Evolutionary conservation across 2,329 filamentous ascomycete species (phyloP), one percentile per base, ranked within the genome.

Genomic region (Alternaria incomplexa): DNA sequence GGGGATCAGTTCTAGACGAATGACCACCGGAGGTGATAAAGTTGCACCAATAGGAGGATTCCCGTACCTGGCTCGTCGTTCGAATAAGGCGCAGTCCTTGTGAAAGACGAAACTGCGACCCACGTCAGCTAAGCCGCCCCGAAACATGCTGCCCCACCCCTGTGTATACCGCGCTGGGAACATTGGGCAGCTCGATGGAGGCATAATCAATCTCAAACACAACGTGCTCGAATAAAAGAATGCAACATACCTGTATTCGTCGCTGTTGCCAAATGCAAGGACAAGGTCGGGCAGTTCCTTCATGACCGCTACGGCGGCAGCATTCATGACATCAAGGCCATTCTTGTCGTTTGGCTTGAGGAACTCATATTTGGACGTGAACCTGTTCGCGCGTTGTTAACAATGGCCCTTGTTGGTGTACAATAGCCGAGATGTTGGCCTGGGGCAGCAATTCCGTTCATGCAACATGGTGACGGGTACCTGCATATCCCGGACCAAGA

Each of bases 251-350:
- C 89, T 96, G 79, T 91, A 98, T 79, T 99, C 96, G 76, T 99
- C 96, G 79, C 93, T 97, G 69, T 97, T 89, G 1, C 96, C 96
- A 73, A 98, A 99, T 0, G 91, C 94, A 65, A 98, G 87, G 7
- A 90, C 89, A 67, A 97, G 89, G 73, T 98, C 95, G 5, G 93
- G 89, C 23, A 98, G 82, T 54, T 96, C 92, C 66, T 87, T 87
- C 82, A 97, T 88, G 50, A 97, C 93, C 6, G 91, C 90, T 63
- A 89, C 87, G n/a, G 96, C 96, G 3, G 93, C 93, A 1, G 89
- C 89, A 75, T 99, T 99, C 95, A 99, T 98, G 69, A 99, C 89
- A 79, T 96, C 88, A 12, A 98, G 83, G 0, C 94, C 96, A 67
- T 92, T 87, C 44, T 86, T 86, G 80, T 99, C 96, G 81, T 98